Evolutionary conservation across 140 eudicot species (phyloP), one percentile per base, ranked within the genome.

Genomic region (Bidens hawaiensis): DNA sequence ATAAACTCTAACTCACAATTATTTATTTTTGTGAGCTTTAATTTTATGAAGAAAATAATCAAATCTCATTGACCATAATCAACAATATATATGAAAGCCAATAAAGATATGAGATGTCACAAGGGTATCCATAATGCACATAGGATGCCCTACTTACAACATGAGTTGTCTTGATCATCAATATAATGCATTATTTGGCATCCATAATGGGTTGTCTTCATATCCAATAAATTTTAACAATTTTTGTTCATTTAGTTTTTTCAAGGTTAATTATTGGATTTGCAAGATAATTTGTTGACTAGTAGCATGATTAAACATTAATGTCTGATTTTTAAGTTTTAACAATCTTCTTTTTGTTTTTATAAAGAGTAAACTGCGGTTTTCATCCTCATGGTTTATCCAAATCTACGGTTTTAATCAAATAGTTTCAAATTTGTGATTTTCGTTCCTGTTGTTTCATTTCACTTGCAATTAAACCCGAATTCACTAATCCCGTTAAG

Each of bases 101-200:
- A 57, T 57, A 57, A 31, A 31, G 16, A 30, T 57, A 57, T 57
- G 45, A 54, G 41, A 69, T 60, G 62, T 50, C 65, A 68, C 48
- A 36, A 61, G 60, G 52, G 76, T 31, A 64, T 64, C 34, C 53
- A 72, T 72, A 72, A 72, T 72, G 72, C 71, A 61, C 51, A 54
- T 64, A 16, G 72, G 73, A 45, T 65, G 17, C 78, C 78, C 78
- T 73, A 65, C 78, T 56, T 36, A 57, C 27, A 58, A 65, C 68
- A 73, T 73, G 78, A 58, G 57, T 73, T 66, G 78, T 73, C 78
- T 73, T 73, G 41, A 73, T 73, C 73, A 65, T 56, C 53, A 36
- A 36, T 52, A 58, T 59, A 57, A 56, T 59, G 73, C 73, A 73
- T 73, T 73, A 66, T 65, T 57, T 66, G 68, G 50, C 25, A 56